Evolutionary conservation across 495 filamentous ascomycete species (phyloP).

Genomic region (Hypoxylon cercidicola): DNA sequence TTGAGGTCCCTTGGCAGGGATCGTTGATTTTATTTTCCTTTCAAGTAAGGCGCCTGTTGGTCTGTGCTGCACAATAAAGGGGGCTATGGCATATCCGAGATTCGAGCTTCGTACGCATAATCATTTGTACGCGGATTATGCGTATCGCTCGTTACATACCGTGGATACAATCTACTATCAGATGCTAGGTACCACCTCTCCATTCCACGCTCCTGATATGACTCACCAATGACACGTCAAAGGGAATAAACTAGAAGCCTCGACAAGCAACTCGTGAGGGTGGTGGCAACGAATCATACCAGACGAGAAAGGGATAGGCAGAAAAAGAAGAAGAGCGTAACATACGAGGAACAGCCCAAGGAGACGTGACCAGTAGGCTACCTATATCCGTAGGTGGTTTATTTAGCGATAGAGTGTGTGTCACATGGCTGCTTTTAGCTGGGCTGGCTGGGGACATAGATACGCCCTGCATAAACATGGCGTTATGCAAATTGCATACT

Average conservation of each 20-base stretch:
- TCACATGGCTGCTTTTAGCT: slow-evolving; percentile 40
- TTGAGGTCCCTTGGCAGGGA: slow-evolving; percentile 15
- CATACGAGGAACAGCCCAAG: slow-evolving; percentile 11
- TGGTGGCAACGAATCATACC: slow-evolving; percentile 31
- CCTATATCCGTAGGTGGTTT: background rate
- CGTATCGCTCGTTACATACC: background rate
- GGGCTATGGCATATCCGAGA: slow-evolving; percentile 14
- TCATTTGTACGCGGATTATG: slow-evolving; percentile 7
- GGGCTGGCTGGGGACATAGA: slow-evolving; percentile 1
- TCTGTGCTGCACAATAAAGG: slow-evolving; percentile 38
- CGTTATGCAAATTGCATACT: background rate
- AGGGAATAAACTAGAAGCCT: background rate
- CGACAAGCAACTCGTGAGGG: slow-evolving; percentile 1
- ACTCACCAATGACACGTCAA: slow-evolving; percentile 13
- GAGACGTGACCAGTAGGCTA: slow-evolving; percentile 19
- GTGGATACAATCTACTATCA: background rate
- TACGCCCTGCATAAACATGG: slow-evolving; percentile 23
- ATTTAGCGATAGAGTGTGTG: slow-evolving; percentile 10
- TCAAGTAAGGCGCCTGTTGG: slow-evolving; percentile 5
- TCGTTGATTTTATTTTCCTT: slow-evolving; percentile 5
- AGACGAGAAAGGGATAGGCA: slow-evolving; percentile 22
- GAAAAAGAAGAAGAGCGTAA: slow-evolving; percentile 14
- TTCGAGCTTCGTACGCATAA: slow-evolving; percentile 4
- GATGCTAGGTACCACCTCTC: background rate
- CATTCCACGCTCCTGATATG: background rate